Conservation (phyloP, 345 rosid species). For the Salix brachista region DNA sequence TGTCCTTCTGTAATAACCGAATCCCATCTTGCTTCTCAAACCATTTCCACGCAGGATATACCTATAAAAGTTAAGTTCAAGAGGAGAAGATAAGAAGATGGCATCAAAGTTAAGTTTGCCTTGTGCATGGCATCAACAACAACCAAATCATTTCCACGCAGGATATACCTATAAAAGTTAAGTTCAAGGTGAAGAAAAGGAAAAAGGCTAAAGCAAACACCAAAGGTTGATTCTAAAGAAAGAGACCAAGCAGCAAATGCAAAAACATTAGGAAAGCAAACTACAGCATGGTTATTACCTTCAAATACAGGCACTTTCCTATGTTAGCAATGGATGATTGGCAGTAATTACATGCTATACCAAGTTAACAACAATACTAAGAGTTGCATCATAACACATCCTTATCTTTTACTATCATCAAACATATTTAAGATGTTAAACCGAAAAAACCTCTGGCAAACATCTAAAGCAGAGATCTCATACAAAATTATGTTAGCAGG, state of each 20-base stretch:
- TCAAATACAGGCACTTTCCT: not conserved
- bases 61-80: constrained; percentile 38
- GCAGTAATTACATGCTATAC: not conserved
- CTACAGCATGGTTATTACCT: not conserved
- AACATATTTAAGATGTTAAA: not conserved
- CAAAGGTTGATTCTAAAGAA: constrained; percentile 1
- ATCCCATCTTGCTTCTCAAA: constrained; percentile 99
- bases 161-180: constrained; percentile 75
- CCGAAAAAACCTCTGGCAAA: not conserved
- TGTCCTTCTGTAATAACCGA: constrained; percentile 88
- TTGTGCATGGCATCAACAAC: constrained; percentile 99
- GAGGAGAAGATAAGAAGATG: no score
- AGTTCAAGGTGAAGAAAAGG: not conserved
- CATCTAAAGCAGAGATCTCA: not conserved
- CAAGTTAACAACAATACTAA: not conserved
- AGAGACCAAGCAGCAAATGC: not conserved
- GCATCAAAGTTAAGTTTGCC: constrained; percentile 48
- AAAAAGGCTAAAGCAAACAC: constrained; percentile 1
- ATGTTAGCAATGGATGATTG: not conserved
- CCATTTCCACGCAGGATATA: constrained; percentile 99
- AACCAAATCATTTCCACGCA: constrained; percentile 99
- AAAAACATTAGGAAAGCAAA: not conserved
- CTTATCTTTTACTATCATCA: not conserved
- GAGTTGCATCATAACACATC: no score
- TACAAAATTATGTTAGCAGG: not conserved